Percentiles rank a stretch among this genome's conserved stretches.
Evolutionary conservation across 2,329 filamentous ascomycete species (phyloP).

Genomic region (Aspergillus luchuensis): DNA sequence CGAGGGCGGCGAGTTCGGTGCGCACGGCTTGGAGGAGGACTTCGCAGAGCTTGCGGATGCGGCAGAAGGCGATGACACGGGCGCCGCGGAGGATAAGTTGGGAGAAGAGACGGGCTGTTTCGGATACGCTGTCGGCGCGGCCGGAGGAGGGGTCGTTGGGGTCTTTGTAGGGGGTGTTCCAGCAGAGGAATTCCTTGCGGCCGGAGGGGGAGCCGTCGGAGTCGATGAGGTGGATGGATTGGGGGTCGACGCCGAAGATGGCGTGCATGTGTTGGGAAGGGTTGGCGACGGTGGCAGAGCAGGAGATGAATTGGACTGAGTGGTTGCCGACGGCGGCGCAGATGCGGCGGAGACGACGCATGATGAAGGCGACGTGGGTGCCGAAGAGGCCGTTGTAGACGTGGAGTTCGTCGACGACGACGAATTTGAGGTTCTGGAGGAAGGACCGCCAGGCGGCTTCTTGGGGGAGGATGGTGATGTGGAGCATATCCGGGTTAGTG

Average conservation of each 20-base stretch:
- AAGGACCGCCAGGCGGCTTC: slow-evolving; percentile 88
- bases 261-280: slow-evolving; percentile 88
- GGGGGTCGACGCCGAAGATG: slow-evolving; percentile 81
- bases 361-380: slow-evolving; percentile 90
- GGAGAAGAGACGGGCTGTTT: slow-evolving; percentile 89
- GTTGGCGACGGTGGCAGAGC: slow-evolving; percentile 94
- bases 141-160: slow-evolving; percentile 84
- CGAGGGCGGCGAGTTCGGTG: slow-evolving; percentile 71
- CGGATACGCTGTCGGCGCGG: slow-evolving; percentile 76
- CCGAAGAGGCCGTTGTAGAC: slow-evolving; percentile 96
- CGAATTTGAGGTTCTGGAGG: slow-evolving; percentile 83
- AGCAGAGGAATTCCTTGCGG: slow-evolving; percentile 92
- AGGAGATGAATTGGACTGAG: slow-evolving; percentile 86
- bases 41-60: slow-evolving; percentile 86
- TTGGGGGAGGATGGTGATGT: slow-evolving; percentile 88
- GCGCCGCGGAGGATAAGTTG: slow-evolving; percentile 86
- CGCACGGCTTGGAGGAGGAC: slow-evolving; percentile 77
- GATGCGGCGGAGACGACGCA: slow-evolving; percentile 82
- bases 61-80: slow-evolving; percentile 88
- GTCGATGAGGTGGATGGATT: slow-evolving; percentile 71
- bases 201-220: slow-evolving; percentile 92
- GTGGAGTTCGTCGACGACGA: slow-evolving; percentile 89
- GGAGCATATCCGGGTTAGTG: slow-evolving; percentile 97
- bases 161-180: slow-evolving; percentile 96
- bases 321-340: slow-evolving; percentile 89